These are phyloP conservation scores for Gaertneriomyces sp. DNA, from an alignment of 192 early-diverging fungal genomes.

Conservation along the genomic window DNA sequence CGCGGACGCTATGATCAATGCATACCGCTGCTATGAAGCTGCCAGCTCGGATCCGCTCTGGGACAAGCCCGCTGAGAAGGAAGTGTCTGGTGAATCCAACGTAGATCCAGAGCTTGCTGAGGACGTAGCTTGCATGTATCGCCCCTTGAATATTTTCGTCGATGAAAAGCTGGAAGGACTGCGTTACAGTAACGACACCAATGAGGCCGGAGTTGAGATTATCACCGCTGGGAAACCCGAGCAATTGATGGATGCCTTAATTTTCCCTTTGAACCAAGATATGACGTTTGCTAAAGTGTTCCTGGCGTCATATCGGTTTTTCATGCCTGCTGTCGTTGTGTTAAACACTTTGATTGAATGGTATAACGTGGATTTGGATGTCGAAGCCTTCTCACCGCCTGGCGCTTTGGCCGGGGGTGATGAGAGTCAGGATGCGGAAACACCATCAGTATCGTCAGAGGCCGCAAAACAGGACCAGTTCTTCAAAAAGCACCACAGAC, in stretches of 20 bases:
- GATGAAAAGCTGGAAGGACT: conserved; percentile 33
- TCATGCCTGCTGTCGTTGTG: conserved; percentile 33
- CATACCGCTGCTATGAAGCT: conserved; percentile 29
- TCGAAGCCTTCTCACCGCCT: conserved; percentile 13
- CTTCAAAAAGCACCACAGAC: conserved; percentile 37
- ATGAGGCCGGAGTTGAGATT: conserved; percentile 28
- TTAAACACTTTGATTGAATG: conserved; percentile 49
- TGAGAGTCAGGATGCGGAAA: not conserved
- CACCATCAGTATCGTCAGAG: not conserved
- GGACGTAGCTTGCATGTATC: conserved; percentile 19
- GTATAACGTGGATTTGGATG: conserved; percentile 53
- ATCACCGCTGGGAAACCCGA: conserved; percentile 32
- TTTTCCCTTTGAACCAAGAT: conserved; percentile 51
- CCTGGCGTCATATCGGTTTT: conserved; percentile 52
- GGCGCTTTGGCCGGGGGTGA: not conserved
- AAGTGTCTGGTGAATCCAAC: conserved; percentile 14
- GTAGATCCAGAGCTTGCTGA: conserved; percentile 7
- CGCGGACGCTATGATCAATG: conserved; percentile 33
- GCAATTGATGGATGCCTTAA: conserved; percentile 45
- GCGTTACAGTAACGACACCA: conserved; percentile 12
- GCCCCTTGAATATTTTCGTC: conserved; percentile 19
- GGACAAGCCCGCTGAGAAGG: conserved; percentile 11
- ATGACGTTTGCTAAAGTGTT: conserved; percentile 55
- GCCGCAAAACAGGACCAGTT: conserved; percentile 26
- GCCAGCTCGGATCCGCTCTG: conserved; percentile 27